A percentile compares a stretch with the other conserved stretches of the same genome.
Conservation (phyloP, 169 alveolate genomes). For the Plasmodium fragile region DNA sequence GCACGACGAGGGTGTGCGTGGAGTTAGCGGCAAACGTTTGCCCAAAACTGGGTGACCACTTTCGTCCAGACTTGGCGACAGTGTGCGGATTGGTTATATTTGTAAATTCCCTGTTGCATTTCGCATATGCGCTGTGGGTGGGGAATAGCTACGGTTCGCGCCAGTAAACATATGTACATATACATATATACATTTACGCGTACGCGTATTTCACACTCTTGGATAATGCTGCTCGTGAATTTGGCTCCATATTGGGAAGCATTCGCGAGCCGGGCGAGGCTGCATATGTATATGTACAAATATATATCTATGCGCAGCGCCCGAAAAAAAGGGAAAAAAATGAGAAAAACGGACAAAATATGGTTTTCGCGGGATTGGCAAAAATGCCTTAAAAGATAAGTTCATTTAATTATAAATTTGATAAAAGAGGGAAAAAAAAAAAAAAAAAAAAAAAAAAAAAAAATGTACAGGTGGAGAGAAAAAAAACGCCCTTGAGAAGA, state of each 20-base stretch:
- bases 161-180: neutral
- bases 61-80: neutral
- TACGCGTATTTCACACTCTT: neutral
- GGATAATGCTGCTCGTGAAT: neutral
- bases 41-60: neutral
- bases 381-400: neutral
- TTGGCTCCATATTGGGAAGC: neutral
- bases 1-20: neutral
- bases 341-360: neutral
- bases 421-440: neutral
- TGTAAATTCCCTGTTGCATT: neutral
- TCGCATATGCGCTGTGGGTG: neutral
- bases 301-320: neutral
- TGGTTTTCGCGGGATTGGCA: neutral
- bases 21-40: neutral
- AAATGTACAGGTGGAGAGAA: neutral
- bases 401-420: neutral
- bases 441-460: neutral
- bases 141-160: neutral
- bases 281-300: neutral
- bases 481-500: neutral
- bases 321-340: neutral
- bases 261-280: neutral
- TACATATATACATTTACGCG: neutral
- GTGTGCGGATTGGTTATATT: neutral